Evolutionary conservation across 495 filamentous ascomycete species (phyloP).

Genomic region (Penicillium pancosmium): DNA sequence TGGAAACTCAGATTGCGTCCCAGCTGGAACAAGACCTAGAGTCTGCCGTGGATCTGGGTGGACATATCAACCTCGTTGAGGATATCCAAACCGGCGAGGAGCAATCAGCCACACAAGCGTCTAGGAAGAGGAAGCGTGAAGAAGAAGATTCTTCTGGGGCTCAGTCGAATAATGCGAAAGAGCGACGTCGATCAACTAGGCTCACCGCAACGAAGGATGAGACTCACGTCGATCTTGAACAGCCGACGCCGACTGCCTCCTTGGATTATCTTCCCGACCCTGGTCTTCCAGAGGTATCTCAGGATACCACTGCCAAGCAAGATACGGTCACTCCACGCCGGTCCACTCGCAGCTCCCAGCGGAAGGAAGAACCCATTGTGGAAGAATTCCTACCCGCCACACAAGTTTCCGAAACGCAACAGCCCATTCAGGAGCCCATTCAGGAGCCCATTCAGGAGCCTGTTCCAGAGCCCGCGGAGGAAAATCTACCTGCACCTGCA

Average conservation of each 20-base stretch:
- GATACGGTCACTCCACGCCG: constrained; percentile 24
- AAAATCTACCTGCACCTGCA: constrained; percentile 1
- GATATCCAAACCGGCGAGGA: not conserved
- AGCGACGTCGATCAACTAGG: constrained; percentile 38
- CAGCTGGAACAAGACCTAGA: constrained; percentile 49
- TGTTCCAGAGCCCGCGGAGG: constrained; percentile 3
- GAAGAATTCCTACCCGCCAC: constrained; percentile 3
- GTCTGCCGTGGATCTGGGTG: constrained; percentile 34
- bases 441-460: not conserved
- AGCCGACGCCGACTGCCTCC: constrained; percentile 14
- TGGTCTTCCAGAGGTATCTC: constrained; percentile 23
- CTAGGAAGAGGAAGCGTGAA: constrained; percentile 45
- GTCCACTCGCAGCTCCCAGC: constrained; percentile 31
- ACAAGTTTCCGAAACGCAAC: constrained; percentile 8
- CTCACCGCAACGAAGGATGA: constrained; percentile 24
- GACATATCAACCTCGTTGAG: not conserved
- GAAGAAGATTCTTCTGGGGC: constrained; percentile 15
- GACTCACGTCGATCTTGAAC: constrained; percentile 10
- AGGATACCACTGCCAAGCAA: constrained; percentile 10
- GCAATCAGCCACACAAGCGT: constrained; percentile 5
- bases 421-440: not conserved
- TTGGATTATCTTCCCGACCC: not conserved
- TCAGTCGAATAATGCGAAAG: constrained; percentile 16
- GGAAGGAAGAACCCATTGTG: constrained; percentile 11
- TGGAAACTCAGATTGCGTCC: constrained; percentile 47